Conservation (phyloP, 2,329 filamentous ascomycete genomes). For the Cladosporium sp. region DNA sequence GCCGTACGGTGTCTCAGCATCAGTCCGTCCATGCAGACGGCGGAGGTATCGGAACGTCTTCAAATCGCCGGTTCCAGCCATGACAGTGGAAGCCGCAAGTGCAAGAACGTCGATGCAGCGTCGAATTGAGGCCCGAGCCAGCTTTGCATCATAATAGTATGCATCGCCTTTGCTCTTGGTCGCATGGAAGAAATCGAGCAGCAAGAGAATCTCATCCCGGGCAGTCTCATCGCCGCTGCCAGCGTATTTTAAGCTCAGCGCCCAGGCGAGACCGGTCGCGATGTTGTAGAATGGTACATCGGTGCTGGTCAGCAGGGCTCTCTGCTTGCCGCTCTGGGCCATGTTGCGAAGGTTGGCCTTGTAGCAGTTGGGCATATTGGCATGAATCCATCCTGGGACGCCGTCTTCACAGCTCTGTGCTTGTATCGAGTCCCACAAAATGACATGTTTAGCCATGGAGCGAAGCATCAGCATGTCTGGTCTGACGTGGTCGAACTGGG, state of each 20-base stretch:
- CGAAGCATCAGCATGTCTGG: slow-evolving; percentile 90
- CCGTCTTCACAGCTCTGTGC: slow-evolving; percentile 40
- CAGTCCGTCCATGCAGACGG: slow-evolving; percentile 81
- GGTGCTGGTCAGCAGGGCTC: slow-evolving; percentile 63
- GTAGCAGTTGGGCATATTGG: slow-evolving; percentile 71
- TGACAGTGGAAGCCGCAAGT: slow-evolving; percentile 79
- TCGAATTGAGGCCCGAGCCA: slow-evolving; percentile 77
- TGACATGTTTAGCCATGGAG: slow-evolving; percentile 84
- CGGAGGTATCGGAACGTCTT: slow-evolving; percentile 80
- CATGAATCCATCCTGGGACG: slow-evolving; percentile 68
- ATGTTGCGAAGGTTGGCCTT: slow-evolving; percentile 58
- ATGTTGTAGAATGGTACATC: slow-evolving; percentile 95
- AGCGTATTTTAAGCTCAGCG: slow-evolving; percentile 48
- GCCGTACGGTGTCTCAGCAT: slow-evolving; percentile 83
- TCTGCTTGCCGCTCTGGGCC: slow-evolving; percentile 25
- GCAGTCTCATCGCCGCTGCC: slow-evolving; percentile 61
- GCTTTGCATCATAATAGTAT: slow-evolving; percentile 73
- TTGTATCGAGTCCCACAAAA: slow-evolving; percentile 85
- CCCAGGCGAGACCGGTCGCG: slow-evolving; percentile 82
- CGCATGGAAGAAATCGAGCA: slow-evolving; percentile 62
- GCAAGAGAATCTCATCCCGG: slow-evolving; percentile 77
- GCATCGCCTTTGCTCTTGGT: slow-evolving; percentile 27
- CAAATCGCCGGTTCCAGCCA: slow-evolving; percentile 94
- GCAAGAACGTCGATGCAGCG: slow-evolving; percentile 91
- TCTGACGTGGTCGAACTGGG: slow-evolving; percentile 93